Base-by-base conservation (phyloP, 202 grass and related monocot species). In the Elaeis oleifera region DNA sequence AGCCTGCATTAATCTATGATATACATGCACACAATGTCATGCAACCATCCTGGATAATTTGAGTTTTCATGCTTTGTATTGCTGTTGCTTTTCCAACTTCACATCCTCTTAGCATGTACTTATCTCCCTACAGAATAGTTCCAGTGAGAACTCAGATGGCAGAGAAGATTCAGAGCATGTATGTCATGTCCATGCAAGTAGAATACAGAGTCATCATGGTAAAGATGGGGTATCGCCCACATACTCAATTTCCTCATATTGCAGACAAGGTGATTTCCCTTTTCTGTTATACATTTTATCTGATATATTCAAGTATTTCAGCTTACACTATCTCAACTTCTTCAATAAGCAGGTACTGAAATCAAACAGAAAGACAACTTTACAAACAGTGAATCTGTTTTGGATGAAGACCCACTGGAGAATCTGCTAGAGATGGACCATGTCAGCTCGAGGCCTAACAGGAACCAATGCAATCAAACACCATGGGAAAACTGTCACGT, bases 221-320 rank as follows among this genome's bases (percentile, higher is more conserved):
- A 6, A 32, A 68, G 16, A 44, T 11, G 9, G 36, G 13, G 9
- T 29, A 56, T 44, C 36, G 3, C 13, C 52, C 16, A 53, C 18
- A 23, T 44, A 22, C 23, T 68, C 29, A 8, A 11, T 39, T 56
- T 3, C 65, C 21, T 68, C 65, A 53, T 53, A 51, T 29, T 66
- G 5, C 17, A 5, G 65, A 52, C 27, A 39, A 68, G 65, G 29
- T 17, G 31, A 52, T 44, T 21, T 53, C 18, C 3, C 22, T 1
- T 0, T 55, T 44, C 9, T 31, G 1, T 65, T 44, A 36, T 22
- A 16, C 23, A 18, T 68, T 27, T 56, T 56, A 27, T 55, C 18
- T 15, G 54, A 5, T 21, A 14, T 56, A 44, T 13, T 44, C 8
- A 3, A 44, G 1, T 44, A 44, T 73, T 54, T 44, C 36, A 44